Evolutionary conservation across 768 basidiomycete species (phyloP).

Genomic region (Leccinum sublutescens): DNA sequence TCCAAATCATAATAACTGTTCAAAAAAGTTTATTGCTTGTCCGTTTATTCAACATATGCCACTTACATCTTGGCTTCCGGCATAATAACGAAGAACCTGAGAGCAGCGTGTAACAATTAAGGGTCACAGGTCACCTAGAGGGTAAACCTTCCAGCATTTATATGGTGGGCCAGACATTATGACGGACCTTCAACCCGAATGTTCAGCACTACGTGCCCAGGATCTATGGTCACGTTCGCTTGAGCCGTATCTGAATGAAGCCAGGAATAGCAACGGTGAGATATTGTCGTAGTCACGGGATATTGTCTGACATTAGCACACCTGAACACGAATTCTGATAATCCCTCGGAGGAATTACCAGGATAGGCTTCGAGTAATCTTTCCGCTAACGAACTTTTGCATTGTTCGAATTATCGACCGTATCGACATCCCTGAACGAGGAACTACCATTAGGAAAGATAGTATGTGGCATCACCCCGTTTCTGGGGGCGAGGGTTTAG

Average conservation of each 20-base stretch:
- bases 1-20: conserved; percentile 55
- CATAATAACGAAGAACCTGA: conserved; percentile 6
- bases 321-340: not conserved
- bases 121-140: not conserved
- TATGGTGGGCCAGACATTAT: not conserved
- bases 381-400: not conserved
- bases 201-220: not conserved
- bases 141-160: not conserved
- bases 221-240: conserved; percentile 11
- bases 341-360: not conserved
- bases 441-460: conserved; percentile 52
- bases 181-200: conserved; percentile 5
- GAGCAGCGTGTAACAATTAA: not conserved
- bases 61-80: conserved; percentile 56
- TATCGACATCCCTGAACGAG: conserved; percentile 6
- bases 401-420: not conserved
- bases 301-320: conserved; percentile 4
- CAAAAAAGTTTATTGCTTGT: not conserved
- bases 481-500: conserved; percentile 70
- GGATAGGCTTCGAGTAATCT: not conserved
- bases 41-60: not conserved
- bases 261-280: conserved; percentile 13
- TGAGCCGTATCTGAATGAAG: conserved; percentile 3
- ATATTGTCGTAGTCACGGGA: conserved; percentile 15
- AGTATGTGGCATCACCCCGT: conserved; percentile 66